Evolutionary conservation across 208 protist genomes (phyloP), one percentile per base, ranked within the genome.

Genomic region (Crithidia fasciculata): DNA sequence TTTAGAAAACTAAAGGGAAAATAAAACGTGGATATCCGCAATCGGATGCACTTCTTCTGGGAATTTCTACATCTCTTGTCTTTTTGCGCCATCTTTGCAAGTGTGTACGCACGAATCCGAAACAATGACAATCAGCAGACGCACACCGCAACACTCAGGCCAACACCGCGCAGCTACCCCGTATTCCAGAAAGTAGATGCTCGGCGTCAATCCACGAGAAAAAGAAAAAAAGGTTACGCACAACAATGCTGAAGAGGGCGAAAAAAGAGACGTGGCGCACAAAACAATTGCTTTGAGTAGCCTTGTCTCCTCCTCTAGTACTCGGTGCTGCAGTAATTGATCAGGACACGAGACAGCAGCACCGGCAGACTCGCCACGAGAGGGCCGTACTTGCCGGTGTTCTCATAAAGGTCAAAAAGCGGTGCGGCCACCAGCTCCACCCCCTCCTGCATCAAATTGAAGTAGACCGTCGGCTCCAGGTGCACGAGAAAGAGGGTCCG

Each of bases 321-420:
- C 43, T 91, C 85, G 0, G 68, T 78, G 78, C 76, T 86, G 76
- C 91, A 94, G 78, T 89, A 92, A 64, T 97, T 95, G 55, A 97
- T 87, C 15, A 91, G 74, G 15, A 96, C 87, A n/a, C 90, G 81
- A 0, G 92, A 96, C 4, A 96, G 78, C 2, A 87, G 60, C 54
- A 85, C 82, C 8, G 94, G 94, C 28, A 97, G 80, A 49, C 84
- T 89, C 10, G 90, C 89, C 54, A 97, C 87, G 16, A 95, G 81
- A 2, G 92, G 71, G 8, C 91, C 91, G 72, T 95, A 97, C 78
- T 94, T 95, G 60, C 66, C 64, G 4, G 88, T 69, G 55, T 98
- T 97, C 39, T 97, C 93, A 72, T 98, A 97, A 18, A 98, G 69
- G 47, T 97, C 93, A 72, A 97, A 98, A 10, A 98, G 68, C 44